Evolutionary conservation across 2,329 filamentous ascomycete species (phyloP).

Genomic region (Capronia americana): DNA sequence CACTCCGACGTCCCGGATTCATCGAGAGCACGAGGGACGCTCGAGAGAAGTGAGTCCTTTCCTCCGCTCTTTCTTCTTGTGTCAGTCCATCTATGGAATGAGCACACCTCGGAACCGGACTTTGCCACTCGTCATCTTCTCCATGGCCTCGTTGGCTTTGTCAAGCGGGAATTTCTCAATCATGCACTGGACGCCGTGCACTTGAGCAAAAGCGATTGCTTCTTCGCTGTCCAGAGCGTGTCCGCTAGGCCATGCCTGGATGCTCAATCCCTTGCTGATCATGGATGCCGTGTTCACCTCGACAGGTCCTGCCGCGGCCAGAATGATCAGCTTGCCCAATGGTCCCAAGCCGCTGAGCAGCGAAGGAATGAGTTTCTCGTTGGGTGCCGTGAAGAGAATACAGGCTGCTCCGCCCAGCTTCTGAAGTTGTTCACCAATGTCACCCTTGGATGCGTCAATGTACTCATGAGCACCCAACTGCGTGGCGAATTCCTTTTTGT

Average conservation of each 20-base stretch:
- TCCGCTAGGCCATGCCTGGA: constrained; percentile 61
- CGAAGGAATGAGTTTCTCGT: constrained; percentile 44
- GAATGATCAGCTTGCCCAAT: constrained; percentile 47
- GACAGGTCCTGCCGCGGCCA: constrained; percentile 43
- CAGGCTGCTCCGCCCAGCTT: constrained; percentile 44
- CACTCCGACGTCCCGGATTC: too few species aligned
- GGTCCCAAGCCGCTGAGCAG: constrained; percentile 46
- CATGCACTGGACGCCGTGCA: constrained; percentile 59
- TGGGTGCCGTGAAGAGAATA: constrained; percentile 50
- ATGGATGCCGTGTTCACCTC: constrained; percentile 44
- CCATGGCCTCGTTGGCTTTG: constrained; percentile 57
- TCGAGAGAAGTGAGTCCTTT: too few species aligned
- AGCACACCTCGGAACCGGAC: constrained; percentile 60
- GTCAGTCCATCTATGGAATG: constrained; percentile 47
- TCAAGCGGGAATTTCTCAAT: constrained; percentile 61
- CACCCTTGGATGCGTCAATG: constrained; percentile 48
- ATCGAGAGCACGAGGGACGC: too few species aligned
- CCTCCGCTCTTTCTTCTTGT: constrained; percentile 11
- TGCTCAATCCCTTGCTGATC: constrained; percentile 55
- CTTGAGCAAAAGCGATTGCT: constrained; percentile 57
- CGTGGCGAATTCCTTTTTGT: constrained; percentile 61
- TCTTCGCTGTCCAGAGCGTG: constrained; percentile 61
- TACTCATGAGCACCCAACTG: constrained; percentile 64
- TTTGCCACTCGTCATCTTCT: constrained; percentile 58
- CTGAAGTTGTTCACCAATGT: constrained; percentile 46